phyloP scores from a whole-genome alignment of 2,329 filamentous ascomycete genomes.

The Alternaria ventricosa region DNA sequence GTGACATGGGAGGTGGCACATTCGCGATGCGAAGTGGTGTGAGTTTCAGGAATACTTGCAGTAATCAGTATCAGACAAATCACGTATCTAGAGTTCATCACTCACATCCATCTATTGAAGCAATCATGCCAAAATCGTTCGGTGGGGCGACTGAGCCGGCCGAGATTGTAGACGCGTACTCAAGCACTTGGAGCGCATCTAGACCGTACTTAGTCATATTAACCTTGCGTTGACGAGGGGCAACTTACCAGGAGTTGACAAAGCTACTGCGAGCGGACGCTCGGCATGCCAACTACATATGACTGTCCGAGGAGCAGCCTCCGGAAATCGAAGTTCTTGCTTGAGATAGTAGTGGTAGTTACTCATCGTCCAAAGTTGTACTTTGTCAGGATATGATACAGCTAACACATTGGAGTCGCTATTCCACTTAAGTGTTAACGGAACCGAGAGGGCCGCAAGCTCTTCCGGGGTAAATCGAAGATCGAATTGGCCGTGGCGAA shows the following conservation, averaged over 20 bases:
- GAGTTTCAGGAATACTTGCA: conserved; percentile 69
- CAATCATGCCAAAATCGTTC: conserved; percentile 78
- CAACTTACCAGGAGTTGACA: conserved; percentile 49
- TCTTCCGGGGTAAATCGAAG: conserved; percentile 71
- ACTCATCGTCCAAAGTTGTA: conserved; percentile 96
- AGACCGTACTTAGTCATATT: background rate
- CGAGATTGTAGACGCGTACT: conserved; percentile 70
- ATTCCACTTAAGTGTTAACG: conserved; percentile 82
- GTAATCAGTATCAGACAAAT: conserved; percentile 22
- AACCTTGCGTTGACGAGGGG: background rate
- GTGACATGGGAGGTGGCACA: conserved; percentile 90
- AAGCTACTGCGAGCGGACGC: conserved; percentile 72
- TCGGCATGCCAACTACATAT: conserved; percentile 78
- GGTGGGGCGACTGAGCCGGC: conserved; percentile 74
- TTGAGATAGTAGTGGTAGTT: conserved; percentile 99
- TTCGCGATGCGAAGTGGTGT: conserved; percentile 86
- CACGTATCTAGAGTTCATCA: conserved; percentile 4
- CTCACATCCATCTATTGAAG: conserved; percentile 80
- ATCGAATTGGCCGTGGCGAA: conserved; percentile 94
- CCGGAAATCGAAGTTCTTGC: conserved; percentile 69
- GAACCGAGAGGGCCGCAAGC: conserved; percentile 59
- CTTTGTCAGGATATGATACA: conserved; percentile 72
- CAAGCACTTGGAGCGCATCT: conserved; percentile 64
- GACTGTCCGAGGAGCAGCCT: conserved; percentile 18
- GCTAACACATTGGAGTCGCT: conserved; percentile 89